phyloP scores from a whole-genome alignment of 1,284 basidiomycete genomes.

The Pisolithus thermaeus region DNA sequence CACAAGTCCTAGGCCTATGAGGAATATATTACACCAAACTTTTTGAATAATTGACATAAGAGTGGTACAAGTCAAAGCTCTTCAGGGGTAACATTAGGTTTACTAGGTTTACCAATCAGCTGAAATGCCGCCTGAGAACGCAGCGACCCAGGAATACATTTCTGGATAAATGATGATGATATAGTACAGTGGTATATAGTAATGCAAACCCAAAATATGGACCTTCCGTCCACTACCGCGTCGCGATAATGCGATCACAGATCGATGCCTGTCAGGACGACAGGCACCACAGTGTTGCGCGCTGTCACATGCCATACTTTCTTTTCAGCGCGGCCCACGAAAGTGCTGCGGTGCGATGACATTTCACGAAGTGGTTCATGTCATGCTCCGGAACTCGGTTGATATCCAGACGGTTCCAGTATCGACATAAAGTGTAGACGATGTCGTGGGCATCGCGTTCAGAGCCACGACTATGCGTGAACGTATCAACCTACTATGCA shows the following conservation, averaged over 20 bases:
- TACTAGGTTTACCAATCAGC: neutral
- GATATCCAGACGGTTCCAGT: constrained; percentile 73
- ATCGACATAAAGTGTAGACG: constrained; percentile 55
- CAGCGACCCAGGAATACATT: neutral
- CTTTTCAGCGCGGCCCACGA: constrained; percentile 65
- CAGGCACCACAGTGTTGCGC: neutral
- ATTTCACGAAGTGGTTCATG: constrained; percentile 65
- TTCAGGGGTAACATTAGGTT: neutral
- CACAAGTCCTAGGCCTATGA: too few species aligned
- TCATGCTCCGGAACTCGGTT: constrained; percentile 76
- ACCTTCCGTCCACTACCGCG: neutral
- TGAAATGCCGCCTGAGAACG: neutral
- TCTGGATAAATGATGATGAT: constrained; percentile 12
- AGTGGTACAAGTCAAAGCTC: too few species aligned
- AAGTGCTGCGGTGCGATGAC: constrained; percentile 48
- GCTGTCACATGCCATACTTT: constrained; percentile 53
- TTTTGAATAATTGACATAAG: too few species aligned
- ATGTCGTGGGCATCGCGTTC: constrained; percentile 72
- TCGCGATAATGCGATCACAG: neutral
- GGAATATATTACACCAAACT: too few species aligned
- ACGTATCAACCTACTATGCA: constrained; percentile 6
- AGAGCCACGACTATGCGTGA: constrained; percentile 46
- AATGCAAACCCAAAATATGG: neutral
- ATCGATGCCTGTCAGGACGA: neutral
- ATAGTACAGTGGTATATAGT: constrained; percentile 19